phyloP scores from a whole-genome alignment of 345 rosid genomes.

The Arabis hirsuta region DNA sequence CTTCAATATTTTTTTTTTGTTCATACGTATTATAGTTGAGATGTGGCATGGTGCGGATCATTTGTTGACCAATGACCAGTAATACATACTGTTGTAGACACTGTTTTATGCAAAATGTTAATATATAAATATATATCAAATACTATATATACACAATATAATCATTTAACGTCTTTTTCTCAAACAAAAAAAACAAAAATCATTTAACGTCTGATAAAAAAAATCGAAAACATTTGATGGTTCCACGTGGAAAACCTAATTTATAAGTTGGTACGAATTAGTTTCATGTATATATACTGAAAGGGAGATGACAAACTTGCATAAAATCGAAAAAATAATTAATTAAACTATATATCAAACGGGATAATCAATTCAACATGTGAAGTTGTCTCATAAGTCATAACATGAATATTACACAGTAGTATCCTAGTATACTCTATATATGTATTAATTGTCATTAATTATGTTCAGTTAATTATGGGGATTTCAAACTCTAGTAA shows the following conservation, averaged over 20 bases:
- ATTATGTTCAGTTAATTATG: neutral
- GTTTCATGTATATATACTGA: constrained; percentile 19
- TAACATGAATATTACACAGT: too few relatives aligned
- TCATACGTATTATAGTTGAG: constrained; percentile 20
- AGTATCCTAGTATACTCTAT: neutral
- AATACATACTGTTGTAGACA: constrained; percentile 15
- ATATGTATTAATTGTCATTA: neutral
- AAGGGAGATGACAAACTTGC: constrained; percentile 9
- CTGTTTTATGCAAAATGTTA: constrained; percentile 28
- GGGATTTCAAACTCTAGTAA: neutral
- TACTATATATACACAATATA: neutral
- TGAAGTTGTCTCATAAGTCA: neutral
- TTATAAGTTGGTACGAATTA: constrained; percentile 25
- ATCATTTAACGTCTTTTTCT: too few relatives aligned
- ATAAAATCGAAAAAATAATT: neutral
- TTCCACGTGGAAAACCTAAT: constrained; percentile 36
- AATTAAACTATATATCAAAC: constrained; percentile 3
- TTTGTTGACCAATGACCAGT: constrained; percentile 41
- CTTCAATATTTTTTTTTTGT: neutral
- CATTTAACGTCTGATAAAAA: neutral
- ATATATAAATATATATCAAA: neutral
- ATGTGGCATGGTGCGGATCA: constrained; percentile 39
- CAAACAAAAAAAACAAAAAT: too few relatives aligned
- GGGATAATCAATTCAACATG: constrained; percentile 1
- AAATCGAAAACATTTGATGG: neutral